A percentile compares a stretch with the other conserved stretches of the same genome.
Evolutionary conservation across 2,329 filamentous ascomycete species (phyloP).

Genomic region (Helminthosporium solani): DNA sequence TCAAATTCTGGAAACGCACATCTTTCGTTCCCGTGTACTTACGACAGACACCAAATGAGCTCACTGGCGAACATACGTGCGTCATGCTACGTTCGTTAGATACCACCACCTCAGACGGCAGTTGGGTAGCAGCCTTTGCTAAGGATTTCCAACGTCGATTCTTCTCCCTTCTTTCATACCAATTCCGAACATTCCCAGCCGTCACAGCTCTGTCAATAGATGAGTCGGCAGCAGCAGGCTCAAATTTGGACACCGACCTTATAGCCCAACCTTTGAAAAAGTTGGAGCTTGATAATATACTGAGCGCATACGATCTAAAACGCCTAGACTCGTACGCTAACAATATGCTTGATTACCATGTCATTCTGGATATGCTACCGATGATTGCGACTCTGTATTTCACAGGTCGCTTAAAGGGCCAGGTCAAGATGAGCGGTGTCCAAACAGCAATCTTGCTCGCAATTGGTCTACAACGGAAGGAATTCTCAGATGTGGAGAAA

Average conservation of each 20-base stretch:
- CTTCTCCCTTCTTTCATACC: conserved; percentile 82
- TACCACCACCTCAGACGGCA: conserved; percentile 58
- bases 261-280: conserved; percentile 65
- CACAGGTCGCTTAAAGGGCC: conserved; percentile 66
- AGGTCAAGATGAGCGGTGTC: conserved; percentile 73
- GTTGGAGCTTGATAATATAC: conserved; percentile 69
- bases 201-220: conserved; percentile 82
- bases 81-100: conserved; percentile 88
- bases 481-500: conserved; percentile 74
- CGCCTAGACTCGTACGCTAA: conserved; percentile 93
- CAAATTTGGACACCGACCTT: conserved; percentile 60
- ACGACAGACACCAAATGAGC: conserved; percentile 89
- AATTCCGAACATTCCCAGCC: conserved; percentile 81
- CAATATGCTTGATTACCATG: conserved; percentile 96
- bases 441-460: conserved; percentile 88
- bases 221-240: conserved; percentile 75
- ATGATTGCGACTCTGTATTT: conserved; percentile 83
- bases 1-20: conserved; percentile 95
- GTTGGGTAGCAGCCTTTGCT: conserved; percentile 88
- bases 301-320: conserved; percentile 94
- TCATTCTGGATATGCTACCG: conserved; percentile 90
- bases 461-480: conserved; percentile 83
- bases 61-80: conserved; percentile 96
- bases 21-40: conserved; percentile 88
- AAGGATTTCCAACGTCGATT: conserved; percentile 96